Percentiles rank a stretch among this genome's conserved stretches.
Conservation (phyloP, 2,329 filamentous ascomycete species). For the Botrytis cinerea region DNA sequence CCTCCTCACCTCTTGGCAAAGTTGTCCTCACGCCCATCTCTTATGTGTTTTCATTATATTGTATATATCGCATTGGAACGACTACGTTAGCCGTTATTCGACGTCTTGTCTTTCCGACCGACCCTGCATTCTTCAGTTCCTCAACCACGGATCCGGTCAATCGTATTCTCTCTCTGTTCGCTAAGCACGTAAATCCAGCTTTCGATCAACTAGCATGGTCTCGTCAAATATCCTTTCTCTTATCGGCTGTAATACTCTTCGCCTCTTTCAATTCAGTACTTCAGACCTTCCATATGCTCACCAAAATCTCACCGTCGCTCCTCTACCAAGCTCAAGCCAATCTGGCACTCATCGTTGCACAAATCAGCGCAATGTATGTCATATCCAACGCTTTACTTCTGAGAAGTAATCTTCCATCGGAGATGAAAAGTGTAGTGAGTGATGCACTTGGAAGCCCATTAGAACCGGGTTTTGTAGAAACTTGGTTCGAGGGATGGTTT, state of each 20-base stretch:
- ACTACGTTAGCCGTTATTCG: slow-evolving; percentile 69
- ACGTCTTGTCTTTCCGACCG: slow-evolving; percentile 47
- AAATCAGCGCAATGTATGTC: slow-evolving; percentile 82
- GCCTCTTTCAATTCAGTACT: slow-evolving; percentile 79
- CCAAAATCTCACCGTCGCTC: slow-evolving; percentile 72
- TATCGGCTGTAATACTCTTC: slow-evolving; percentile 80
- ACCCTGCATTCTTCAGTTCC: slow-evolving; percentile 48
- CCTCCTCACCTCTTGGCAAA: slow-evolving; percentile 66
- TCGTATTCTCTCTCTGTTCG: slow-evolving; percentile 76
- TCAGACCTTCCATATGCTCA: slow-evolving; percentile 83
- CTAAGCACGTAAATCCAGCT: slow-evolving; percentile 80
- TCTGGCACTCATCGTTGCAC: slow-evolving; percentile 75
- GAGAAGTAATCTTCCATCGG: slow-evolving; percentile 73
- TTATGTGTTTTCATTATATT: slow-evolving; percentile 77
- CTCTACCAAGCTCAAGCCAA: slow-evolving; percentile 71
- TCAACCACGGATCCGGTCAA: slow-evolving; percentile 81
- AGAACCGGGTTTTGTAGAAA: slow-evolving; percentile 67
- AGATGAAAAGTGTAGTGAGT: slow-evolving; percentile 75
- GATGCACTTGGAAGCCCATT: slow-evolving; percentile 77
- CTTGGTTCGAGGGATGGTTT: slow-evolving; percentile 90
- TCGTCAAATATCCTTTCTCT: slow-evolving; percentile 79
- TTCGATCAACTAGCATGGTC: slow-evolving; percentile 83
- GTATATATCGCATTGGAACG: slow-evolving; percentile 77
- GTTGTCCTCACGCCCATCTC: slow-evolving; percentile 61
- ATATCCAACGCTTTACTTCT: slow-evolving; percentile 78